Base-by-base conservation (phyloP, 2,329 filamentous ascomycete genomes). In the Phaeosphaeria sp. region DNA sequence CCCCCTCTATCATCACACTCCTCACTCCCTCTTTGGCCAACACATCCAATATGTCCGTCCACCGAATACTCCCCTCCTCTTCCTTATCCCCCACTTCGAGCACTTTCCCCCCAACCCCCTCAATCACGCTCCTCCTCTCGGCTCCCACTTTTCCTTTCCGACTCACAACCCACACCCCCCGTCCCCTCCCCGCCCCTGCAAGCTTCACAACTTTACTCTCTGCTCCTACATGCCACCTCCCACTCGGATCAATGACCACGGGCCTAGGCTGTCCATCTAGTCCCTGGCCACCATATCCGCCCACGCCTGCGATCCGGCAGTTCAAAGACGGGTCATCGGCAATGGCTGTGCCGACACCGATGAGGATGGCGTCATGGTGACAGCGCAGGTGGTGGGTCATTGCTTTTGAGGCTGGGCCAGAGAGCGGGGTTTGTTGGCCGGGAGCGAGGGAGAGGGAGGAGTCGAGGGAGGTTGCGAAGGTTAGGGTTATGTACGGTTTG, bases 361-460 rank as follows among this genome's bases (percentile, higher is more conserved):
- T 83, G 22, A 96, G 83, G 65, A 97, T 96, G 41, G 91, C 92
- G 62, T 91, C 87, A 78, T 98, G 93, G 17, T 84, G 85, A 13
- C 89, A 89, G 68, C 94, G 91, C 25, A 98, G 85, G 74, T 90
- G 92, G 77, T 98, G 94, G 0, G 94, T 97, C 92, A 98, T 96
- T 52, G 91, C 86, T 77, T 97, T 97, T 39, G 92, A 92, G 62
- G 89, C 83, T 0, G 90, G 86, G 3, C 93, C 93, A 1, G 94
- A 98, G 15, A 98, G 85, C 0, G 85, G 82, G 1, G 94, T 98
- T 64, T 90, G 90, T n/a, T 87, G 83, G 15, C 93, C 93, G 0
- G 92, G 92, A 0, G 89, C 84, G 25, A 94, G 83, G 1, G 93
- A 87, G 50, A 96, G 84, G 53, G 88, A 86, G 42, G 90, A 89